phyloP scores from a whole-genome alignment of 441 rosid species.

The Dalechampia spathulata region DNA sequence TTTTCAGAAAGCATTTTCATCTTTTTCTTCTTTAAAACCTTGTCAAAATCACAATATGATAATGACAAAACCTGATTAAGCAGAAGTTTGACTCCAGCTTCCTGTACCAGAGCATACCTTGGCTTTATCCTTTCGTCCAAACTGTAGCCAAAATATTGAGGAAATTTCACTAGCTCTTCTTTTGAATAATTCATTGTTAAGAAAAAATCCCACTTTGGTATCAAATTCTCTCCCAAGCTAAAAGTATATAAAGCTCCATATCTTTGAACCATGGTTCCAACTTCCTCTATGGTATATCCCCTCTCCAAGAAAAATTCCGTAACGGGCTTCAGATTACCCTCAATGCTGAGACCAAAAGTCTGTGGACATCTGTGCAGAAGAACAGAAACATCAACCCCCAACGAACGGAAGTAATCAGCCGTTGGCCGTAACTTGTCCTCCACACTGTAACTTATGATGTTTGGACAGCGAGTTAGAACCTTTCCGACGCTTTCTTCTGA shows the following conservation, averaged over 20 bases:
- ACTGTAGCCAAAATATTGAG: conserved; percentile 27
- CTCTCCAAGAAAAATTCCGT: conserved; percentile 17
- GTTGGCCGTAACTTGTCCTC: conserved; percentile 36
- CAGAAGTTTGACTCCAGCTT: conserved; percentile 25
- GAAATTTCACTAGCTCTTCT: conserved; percentile 20
- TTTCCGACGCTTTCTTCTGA: conserved; percentile 30
- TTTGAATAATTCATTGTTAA: conserved; percentile 22
- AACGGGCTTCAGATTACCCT: conserved; percentile 21
- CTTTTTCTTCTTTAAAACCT: conserved; percentile 12
- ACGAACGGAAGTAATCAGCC: conserved; percentile 14
- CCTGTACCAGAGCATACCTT: conserved; percentile 35
- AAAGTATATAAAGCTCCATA: conserved; percentile 23
- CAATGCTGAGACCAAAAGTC: conserved; percentile 19
- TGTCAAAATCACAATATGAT: conserved; percentile 12
- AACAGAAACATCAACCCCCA: conserved; percentile 20
- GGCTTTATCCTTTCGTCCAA: conserved; percentile 39
- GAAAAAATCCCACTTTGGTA: conserved; percentile 23
- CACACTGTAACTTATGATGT: conserved; percentile 25
- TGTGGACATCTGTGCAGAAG: conserved; percentile 23
- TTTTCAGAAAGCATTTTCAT: conserved; percentile 13
- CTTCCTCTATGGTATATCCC: conserved; percentile 18
- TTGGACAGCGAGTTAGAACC: conserved; percentile 28
- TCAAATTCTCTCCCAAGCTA: conserved; percentile 17
- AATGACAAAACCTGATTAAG: conserved; percentile 25
- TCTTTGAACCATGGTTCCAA: conserved; percentile 18